Evolutionary conservation across 768 basidiomycete genomes (phyloP).

Genomic region (Rhizopogon vinicolor): DNA sequence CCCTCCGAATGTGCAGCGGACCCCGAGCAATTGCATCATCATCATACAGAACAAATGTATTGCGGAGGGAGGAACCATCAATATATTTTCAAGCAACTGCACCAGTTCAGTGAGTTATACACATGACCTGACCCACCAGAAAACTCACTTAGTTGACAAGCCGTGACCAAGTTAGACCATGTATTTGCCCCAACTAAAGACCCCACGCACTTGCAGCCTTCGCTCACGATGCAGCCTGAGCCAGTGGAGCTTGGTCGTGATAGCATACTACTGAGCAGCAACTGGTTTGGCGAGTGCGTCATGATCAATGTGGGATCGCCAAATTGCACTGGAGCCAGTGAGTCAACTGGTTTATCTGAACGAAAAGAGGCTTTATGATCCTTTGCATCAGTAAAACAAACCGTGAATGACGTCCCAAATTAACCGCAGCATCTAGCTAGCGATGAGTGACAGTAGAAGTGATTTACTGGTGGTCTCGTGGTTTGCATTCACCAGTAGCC

Average conservation of each 20-base stretch:
- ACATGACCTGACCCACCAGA: too few relatives aligned
- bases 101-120: neutral
- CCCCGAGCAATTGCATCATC: neutral
- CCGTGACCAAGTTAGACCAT: neutral
- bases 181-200: neutral
- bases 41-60: too few relatives aligned
- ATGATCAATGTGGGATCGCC: neutral
- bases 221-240: too few relatives aligned
- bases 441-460: neutral
- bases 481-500: too few relatives aligned
- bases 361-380: neutral
- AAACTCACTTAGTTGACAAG: neutral
- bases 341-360: neutral
- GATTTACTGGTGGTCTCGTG: neutral
- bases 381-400: neutral
- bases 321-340: neutral
- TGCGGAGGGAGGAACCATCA: neutral
- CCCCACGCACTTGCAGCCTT: too few relatives aligned
- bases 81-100: neutral
- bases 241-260: neutral
- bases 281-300: neutral
- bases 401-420: neutral
- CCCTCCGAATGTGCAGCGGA: too few relatives aligned
- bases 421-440: neutral
- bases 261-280: neutral